These are phyloP conservation scores for Ceratocystis cubensis DNA, from an alignment of 2,329 filamentous ascomycete genomes.

Conservation along the genomic window DNA sequence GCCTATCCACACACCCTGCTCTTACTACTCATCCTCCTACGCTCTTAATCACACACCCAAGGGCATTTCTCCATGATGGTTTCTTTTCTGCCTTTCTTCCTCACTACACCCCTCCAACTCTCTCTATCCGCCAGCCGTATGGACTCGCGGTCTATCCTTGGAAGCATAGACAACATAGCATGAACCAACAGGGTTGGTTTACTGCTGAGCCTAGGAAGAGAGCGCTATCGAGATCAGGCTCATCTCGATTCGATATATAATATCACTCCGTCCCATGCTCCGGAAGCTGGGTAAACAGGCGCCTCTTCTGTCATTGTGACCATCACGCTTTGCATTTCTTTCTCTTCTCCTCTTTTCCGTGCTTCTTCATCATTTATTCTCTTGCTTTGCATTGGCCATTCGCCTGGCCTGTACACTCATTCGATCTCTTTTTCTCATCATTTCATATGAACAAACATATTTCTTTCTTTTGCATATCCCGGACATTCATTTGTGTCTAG, in stretches of 20 bases:
- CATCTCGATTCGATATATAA: conserved; percentile 1
- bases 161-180: no score
- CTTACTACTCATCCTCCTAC: no score
- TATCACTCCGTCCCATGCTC: not conserved
- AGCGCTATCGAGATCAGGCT: not conserved
- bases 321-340: not conserved
- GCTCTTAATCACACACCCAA: no score
- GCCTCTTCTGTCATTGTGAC: not conserved
- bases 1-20: no score
- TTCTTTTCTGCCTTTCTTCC: no score
- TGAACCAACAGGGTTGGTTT: no score
- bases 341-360: not conserved
- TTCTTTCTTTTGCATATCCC: conserved; percentile 1
- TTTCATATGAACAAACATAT: no score
- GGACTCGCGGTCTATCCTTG: no score
- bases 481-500: not conserved
- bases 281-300: not conserved
- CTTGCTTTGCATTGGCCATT: conserved; percentile 7
- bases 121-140: no score
- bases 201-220: no score
- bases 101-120: no score
- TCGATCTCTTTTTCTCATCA: conserved; percentile 8
- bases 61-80: no score
- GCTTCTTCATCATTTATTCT: not conserved
- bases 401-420: conserved; percentile 20